Percentiles rank a stretch among this genome's conserved stretches.
Evolutionary conservation across 495 filamentous ascomycete genomes (phyloP).

Genomic region (Aspergillus wentii): DNA sequence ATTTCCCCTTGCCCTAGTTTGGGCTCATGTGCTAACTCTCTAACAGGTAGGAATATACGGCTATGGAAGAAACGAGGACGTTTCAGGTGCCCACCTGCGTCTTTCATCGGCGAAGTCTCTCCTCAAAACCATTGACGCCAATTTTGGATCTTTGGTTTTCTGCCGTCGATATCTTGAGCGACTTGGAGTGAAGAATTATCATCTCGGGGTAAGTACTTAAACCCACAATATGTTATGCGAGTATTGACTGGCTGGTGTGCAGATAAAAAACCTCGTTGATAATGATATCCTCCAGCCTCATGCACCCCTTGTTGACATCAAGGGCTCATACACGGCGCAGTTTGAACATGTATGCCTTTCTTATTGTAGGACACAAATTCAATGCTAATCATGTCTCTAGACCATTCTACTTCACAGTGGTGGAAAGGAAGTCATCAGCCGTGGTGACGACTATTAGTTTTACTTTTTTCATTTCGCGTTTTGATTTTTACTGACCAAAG

Average conservation of each 20-base stretch:
- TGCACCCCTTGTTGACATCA: slow-evolving; percentile 47
- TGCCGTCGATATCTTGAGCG: slow-evolving; percentile 60
- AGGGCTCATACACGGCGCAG: slow-evolving; percentile 55
- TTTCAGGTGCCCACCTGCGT: slow-evolving; percentile 36
- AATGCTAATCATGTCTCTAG: slow-evolving; percentile 11
- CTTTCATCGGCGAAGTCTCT: slow-evolving; percentile 55
- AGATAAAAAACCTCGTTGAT: slow-evolving; percentile 49
- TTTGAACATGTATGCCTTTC: slow-evolving; percentile 52
- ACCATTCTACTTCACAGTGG: slow-evolving; percentile 42
- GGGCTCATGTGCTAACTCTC: too few relatives aligned
- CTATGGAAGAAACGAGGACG: slow-evolving; percentile 52
- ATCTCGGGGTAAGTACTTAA: slow-evolving; percentile 49
- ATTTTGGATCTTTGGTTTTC: slow-evolving; percentile 60
- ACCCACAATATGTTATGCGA: too few relatives aligned
- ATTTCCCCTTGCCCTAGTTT: too few relatives aligned
- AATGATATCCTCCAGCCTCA: slow-evolving; percentile 52
- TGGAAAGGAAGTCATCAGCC: slow-evolving; percentile 46
- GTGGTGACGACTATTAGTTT: slow-evolving; percentile 44
- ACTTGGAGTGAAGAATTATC: slow-evolving; percentile 55
- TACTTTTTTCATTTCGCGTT: too few relatives aligned
- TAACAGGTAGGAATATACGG: too few relatives aligned
- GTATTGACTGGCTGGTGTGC: slow-evolving; percentile 1
- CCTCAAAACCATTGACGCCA: slow-evolving; percentile 56
- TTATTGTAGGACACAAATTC: not conserved
- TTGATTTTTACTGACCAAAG: too few relatives aligned